A percentile compares a stretch with the other conserved stretches of the same genome.
These are phyloP conservation scores for Lathyrus aphaca DNA, from an alignment of 306 rosid species.

Conservation along the genomic window DNA sequence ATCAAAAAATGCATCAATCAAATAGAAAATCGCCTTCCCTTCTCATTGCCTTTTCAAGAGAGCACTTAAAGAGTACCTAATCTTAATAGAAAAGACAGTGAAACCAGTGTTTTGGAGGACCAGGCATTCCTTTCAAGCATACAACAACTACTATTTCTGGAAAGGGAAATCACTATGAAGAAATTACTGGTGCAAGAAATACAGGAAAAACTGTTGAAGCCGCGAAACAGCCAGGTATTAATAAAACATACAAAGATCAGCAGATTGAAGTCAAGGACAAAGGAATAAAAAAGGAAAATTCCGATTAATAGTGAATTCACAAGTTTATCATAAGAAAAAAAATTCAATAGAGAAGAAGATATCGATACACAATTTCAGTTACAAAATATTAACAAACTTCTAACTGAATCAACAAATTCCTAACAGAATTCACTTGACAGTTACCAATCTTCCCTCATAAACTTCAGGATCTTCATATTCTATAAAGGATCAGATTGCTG, in stretches of 20 bases:
- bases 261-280: too few relatives aligned
- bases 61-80: conserved; percentile 53
- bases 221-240: conserved; percentile 45
- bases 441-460: too few relatives aligned
- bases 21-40: conserved; percentile 50
- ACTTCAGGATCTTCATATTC: too few relatives aligned
- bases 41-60: conserved; percentile 58
- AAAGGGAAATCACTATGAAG: conserved; percentile 52
- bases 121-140: conserved; percentile 49
- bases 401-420: too few relatives aligned
- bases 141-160: conserved; percentile 44
- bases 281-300: too few relatives aligned
- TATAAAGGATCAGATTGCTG: too few relatives aligned
- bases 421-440: too few relatives aligned
- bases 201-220: conserved; percentile 48
- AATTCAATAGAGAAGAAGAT: too few relatives aligned
- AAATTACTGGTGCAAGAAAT: conserved; percentile 51
- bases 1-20: conserved; percentile 55
- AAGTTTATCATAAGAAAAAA: too few relatives aligned
- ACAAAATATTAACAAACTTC: too few relatives aligned
- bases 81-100: conserved; percentile 52
- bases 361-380: too few relatives aligned
- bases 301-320: too few relatives aligned
- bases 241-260: conserved; percentile 50
- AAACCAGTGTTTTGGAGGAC: conserved; percentile 51